Percentiles rank a stretch among this genome's conserved stretches.
Evolutionary conservation across 1,284 basidiomycete species (phyloP).

Genomic region (Cryptococcus sp.): DNA sequence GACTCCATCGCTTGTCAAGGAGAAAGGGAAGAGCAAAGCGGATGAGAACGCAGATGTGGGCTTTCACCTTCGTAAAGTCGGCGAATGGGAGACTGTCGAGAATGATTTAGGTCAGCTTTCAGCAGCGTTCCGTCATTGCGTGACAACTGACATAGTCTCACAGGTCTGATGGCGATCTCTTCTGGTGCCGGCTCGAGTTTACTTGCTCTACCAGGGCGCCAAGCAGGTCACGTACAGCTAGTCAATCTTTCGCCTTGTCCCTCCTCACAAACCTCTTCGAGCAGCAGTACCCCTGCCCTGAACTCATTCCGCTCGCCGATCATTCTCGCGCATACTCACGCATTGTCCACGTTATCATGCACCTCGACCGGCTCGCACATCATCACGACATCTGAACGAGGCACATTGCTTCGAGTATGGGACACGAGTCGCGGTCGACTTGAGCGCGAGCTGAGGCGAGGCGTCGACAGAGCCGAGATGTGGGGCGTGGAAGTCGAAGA

Average conservation of each 20-base stretch:
- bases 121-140: not conserved
- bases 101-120: conserved; percentile 70
- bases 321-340: conserved; percentile 79
- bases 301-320: conserved; percentile 60
- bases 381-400: conserved; percentile 80
- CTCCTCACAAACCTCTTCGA: conserved; percentile 56
- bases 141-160: conserved; percentile 5
- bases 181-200: conserved; percentile 75
- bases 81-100: conserved; percentile 86
- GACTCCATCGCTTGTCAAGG: not conserved
- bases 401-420: conserved; percentile 89
- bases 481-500: conserved; percentile 68
- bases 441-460: conserved; percentile 78
- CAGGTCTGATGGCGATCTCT: conserved; percentile 81
- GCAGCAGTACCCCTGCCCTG: conserved; percentile 2
- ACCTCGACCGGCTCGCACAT: conserved; percentile 77
- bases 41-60: conserved; percentile 11
- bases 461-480: conserved; percentile 87
- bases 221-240: conserved; percentile 87
- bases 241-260: conserved; percentile 79
- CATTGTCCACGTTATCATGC: conserved; percentile 74
- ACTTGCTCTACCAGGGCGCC: conserved; percentile 82
- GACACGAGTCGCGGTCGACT: conserved; percentile 74
- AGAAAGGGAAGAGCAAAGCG: conserved; percentile 18
- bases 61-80: conserved; percentile 61